Evolutionary conservation across 805 yeast species (phyloP), one percentile per base, ranked within the genome.

Genomic region (Blastobotrys chiropterorum): DNA sequence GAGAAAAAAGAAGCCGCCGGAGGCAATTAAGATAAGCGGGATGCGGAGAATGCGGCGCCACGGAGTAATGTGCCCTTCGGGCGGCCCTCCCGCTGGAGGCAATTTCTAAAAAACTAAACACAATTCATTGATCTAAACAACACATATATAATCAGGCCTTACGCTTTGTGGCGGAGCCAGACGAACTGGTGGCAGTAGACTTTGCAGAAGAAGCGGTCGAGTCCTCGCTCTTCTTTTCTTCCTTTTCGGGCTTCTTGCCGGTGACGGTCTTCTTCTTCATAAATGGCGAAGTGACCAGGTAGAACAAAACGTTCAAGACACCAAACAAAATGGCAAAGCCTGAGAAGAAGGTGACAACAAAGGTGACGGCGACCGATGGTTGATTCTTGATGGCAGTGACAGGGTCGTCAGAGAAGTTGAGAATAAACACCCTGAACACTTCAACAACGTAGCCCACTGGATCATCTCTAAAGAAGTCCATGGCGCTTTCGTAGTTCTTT

Each of bases 311-410:
- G 49, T 53, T 61, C 48, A 65, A 22, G 22, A 64, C 22, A 16
- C 69, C 67, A 47, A 64, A 59, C 22, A 62, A 39, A 8, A 61
- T 46, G 15, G 63, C 59, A 8, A 64, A 43, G 30, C 62, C 46
- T 11, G 61, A 50, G 22, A 57, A 50, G 31, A 59, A 44, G n/a
- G 58, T 59, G 16, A 60, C 56, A 13, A 61, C 64, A 15, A 64
- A 56, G 7, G 65, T 59, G 7, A 61, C 62, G 1, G 69, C 65
- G 11, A 64, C 63, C 19, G 64, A 59, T n/a, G 76, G 76, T 60
- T 59, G 69, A 57, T 59, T 54, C 46, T 55, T 50, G 49, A 71
- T 40, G 8, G 74, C 69, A 19, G 52, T 59, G 38, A 59, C 51
- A 39, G 71, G 69, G 53, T 65, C 63, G 13, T 46, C 50, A 40